Percentiles rank a stretch among this genome's conserved stretches.
These are phyloP conservation scores for Talaromyces piceae DNA, from an alignment of 2,329 filamentous ascomycete genomes.

Conservation along the genomic window DNA sequence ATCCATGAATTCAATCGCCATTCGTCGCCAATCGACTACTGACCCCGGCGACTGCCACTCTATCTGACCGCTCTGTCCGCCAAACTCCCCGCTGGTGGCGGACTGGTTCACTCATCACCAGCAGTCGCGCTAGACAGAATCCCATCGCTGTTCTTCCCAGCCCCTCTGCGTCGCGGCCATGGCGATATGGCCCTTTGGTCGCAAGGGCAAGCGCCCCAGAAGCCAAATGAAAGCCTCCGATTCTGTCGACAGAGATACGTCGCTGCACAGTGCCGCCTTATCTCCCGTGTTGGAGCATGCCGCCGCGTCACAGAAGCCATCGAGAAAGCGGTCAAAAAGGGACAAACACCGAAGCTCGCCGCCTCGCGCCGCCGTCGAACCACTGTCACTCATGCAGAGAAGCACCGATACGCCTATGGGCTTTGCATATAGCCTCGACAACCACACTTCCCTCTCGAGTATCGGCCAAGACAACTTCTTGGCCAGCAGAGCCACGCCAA, in stretches of 20 bases:
- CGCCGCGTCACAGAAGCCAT: constrained; percentile 23
- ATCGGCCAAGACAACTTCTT: constrained; percentile 33
- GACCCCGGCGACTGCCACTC: constrained; percentile 4
- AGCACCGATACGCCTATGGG: constrained; percentile 11
- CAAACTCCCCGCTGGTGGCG: neutral
- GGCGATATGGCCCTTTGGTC: constrained; percentile 78
- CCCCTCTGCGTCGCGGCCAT: constrained; percentile 40
- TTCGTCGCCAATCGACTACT: constrained; percentile 5
- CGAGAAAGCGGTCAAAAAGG: constrained; percentile 28
- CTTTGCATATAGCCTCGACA: constrained; percentile 14
- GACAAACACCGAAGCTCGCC: constrained; percentile 18
- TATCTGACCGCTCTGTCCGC: constrained; percentile 6
- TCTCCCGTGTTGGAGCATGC: constrained; percentile 9
- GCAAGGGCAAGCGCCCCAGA: constrained; percentile 61
- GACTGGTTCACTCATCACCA: neutral
- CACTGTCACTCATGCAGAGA: neutral
- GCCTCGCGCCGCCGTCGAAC: neutral
- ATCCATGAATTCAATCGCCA: constrained; percentile 10
- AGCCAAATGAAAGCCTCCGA: constrained; percentile 48
- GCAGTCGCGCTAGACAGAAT: neutral
- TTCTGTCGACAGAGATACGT: constrained; percentile 6
- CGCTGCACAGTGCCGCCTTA: neutral
- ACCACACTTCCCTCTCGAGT: constrained; percentile 29
- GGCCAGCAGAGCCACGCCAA: constrained; percentile 41
- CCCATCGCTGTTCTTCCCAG: neutral